Evolutionary conservation across 805 yeast genomes (phyloP), one percentile per base, ranked within the genome.

Genomic region (Pichia californica): DNA sequence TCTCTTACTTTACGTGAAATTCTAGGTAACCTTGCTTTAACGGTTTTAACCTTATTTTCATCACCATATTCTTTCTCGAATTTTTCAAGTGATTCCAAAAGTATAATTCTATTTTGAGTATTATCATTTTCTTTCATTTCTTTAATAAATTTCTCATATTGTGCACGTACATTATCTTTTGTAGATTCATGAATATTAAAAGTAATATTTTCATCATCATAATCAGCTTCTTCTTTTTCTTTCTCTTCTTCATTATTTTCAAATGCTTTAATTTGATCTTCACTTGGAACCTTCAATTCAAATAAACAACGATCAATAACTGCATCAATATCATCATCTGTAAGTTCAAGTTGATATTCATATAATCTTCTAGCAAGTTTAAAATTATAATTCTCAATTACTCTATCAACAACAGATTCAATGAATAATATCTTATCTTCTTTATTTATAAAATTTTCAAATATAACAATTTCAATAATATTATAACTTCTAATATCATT

Each of bases 241-340:
- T 29, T 36, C 14, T 11, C 18, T 21, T 28, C 16, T 14, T 37
- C 45, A 9, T 19, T 23, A 0, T 27, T 39, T 36, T 55, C 52
- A 45, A 68, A 69, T 19, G 59, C 57, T 15, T 53, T 54, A n/a
- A 77, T 46, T 49, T 80, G 84, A 18, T 63, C 67, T 1, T 69
- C 68, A 1, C 80, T 70, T 7, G 88, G 88, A 1, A 80, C 70
- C 1, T 81, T 67, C 3, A 83, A 66, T 57, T 87, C 95, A 59
- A 84, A 83, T 50, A 77, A 61, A 2, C 95, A 95, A 53, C 69
- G 72, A 21, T 79, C 69, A 13, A 83, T 71, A 87, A 93, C 83
- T 2, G 66, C 54, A 20, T 64, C 58, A 4, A 73, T 54, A 30
- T 56, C 31, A 6, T 23, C 8, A 13, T 15, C 35, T 10, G 11